Base-by-base conservation (phyloP, 2,329 filamentous ascomycete genomes). In the Diaporthe destruens region DNA sequence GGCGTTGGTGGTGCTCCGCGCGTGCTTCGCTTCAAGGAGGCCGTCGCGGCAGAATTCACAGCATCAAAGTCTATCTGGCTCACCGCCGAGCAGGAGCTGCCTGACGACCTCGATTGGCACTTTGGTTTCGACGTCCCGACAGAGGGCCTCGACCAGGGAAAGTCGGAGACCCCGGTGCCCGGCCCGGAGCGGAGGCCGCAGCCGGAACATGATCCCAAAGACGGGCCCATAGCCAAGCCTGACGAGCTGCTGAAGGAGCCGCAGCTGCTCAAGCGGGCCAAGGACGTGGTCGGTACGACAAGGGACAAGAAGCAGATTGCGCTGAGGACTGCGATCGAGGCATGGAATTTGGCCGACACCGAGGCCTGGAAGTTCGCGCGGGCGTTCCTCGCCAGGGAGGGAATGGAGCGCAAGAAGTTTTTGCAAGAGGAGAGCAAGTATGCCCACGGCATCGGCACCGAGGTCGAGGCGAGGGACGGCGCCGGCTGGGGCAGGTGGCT, bases 51-150 rank as follows among this genome's bases (percentile, higher is more conserved):
- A 20, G 89, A 92, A 18, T 87, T 87, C 72, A 89, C 88, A 20
- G 84, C 87, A 0, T 85, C 90, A 0, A 90, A 90, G 76, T 91
- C 92, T 0, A 85, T 98, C 25, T 98, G 95, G 95, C 85, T 98
- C 25, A 92, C 92, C 0, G 93, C 94, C n/a, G 89, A 92, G 78
- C 84, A 85, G 55, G 83, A 84, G 20, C 83, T 92, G 9, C 90
- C 92, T 3, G 81, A 88, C n/a, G 93, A 96, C 75, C 85, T 98
- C 2, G 92, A 96, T 79, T 98, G 95, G 94, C 89, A 92, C 76
- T 94, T 98, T 80, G 96, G 96, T 69, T 98, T 98, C 81, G 85
- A 87, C 18, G 87, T 98, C 12, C 94, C 95, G 1, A 86, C 87
- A 59, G 82, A 85, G 25, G 83, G 84, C 14, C 85, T 87, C 5